Evolutionary conservation across 2,329 filamentous ascomycete genomes (phyloP), one percentile per base, ranked within the genome.

Genomic region (Phialophora macrospora): DNA sequence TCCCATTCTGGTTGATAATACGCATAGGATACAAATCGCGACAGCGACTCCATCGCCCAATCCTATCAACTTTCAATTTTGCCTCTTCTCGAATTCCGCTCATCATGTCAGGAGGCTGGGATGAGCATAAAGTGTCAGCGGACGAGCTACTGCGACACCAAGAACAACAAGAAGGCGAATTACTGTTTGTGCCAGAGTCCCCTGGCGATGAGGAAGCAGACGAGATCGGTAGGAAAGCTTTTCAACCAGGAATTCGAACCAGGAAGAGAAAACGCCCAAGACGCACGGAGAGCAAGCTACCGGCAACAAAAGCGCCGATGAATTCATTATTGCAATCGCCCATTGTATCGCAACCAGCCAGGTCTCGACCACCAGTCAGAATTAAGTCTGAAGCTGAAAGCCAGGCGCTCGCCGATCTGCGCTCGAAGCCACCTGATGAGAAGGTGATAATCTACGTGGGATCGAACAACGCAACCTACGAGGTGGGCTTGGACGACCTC

Each of bases 361-460:
- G 46, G 20, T n/a, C 22, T 28, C 32, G 51, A 30, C 38, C 48
- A 24, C 17, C 48, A 54, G 48, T 51, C n/a, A 55, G 22, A 5
- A 62, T 65, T 54, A 68, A 68, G 56, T 55, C 60, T 6, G 62
- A 68, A 60, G 14, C 38, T 1, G 46, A 61, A 26, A 44, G 17
- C 9, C 38, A 44, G 1, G 56, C 62, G 34, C 28, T 56, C 2
- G 55, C 28, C 7, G 22, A 34, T 3, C 22, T 67, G 12, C 46
- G 46, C n/a, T n/a, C 12, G 2, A 56, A 51, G 26, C 48, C 65
- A 7, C 8, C 28, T 3, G 54, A 56, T 1, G 41, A 68, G 14
- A 56, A 49, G 11, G 68, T 71, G 14, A 64, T 55, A 26, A 58
- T 70, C 38, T 71, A 62, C 56, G 61, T 70, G 17, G 70, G 70